These are phyloP conservation scores for Tulasnella sp. DNA, from an alignment of 768 basidiomycete genomes.

Conservation along the genomic window DNA sequence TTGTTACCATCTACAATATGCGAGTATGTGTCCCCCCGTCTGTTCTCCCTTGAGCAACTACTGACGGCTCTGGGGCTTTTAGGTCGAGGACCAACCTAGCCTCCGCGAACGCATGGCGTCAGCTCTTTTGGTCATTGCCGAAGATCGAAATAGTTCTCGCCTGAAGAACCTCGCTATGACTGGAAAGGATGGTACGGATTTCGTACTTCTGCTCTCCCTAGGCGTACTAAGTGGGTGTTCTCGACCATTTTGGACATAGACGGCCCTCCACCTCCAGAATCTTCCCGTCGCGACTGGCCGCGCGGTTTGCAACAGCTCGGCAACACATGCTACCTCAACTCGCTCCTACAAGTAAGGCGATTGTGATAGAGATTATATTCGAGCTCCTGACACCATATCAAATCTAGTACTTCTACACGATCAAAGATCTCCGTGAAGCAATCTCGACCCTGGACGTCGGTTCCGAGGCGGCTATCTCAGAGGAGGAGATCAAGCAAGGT, in stretches of 20 bases:
- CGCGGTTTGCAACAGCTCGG: constrained; percentile 83
- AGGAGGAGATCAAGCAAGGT: constrained; percentile 73
- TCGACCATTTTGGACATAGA: constrained; percentile 28
- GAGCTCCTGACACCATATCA: background rate
- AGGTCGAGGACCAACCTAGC: constrained; percentile 66
- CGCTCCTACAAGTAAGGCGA: constrained; percentile 52
- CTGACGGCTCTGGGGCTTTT: background rate
- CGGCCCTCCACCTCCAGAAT: constrained; percentile 52
- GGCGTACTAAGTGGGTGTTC: background rate
- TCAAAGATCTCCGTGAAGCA: constrained; percentile 75
- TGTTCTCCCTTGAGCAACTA: background rate
- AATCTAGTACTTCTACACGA: constrained; percentile 87
- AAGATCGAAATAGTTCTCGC: constrained; percentile 63
- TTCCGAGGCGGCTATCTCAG: constrained; percentile 37
- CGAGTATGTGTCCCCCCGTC: constrained; percentile 44
- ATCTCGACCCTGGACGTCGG: constrained; percentile 45
- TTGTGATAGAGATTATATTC: background rate
- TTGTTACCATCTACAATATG: constrained; percentile 63
- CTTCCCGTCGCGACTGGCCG: constrained; percentile 57
- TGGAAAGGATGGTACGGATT: constrained; percentile 64
- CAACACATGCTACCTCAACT: constrained; percentile 84
- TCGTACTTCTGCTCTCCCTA: background rate
- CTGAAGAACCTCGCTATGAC: constrained; percentile 56
- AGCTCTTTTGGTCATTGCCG: constrained; percentile 65
- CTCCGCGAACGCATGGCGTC: constrained; percentile 64